phyloP scores from a whole-genome alignment of 1,284 basidiomycete species.

The Pisolithus thermaeus region DNA sequence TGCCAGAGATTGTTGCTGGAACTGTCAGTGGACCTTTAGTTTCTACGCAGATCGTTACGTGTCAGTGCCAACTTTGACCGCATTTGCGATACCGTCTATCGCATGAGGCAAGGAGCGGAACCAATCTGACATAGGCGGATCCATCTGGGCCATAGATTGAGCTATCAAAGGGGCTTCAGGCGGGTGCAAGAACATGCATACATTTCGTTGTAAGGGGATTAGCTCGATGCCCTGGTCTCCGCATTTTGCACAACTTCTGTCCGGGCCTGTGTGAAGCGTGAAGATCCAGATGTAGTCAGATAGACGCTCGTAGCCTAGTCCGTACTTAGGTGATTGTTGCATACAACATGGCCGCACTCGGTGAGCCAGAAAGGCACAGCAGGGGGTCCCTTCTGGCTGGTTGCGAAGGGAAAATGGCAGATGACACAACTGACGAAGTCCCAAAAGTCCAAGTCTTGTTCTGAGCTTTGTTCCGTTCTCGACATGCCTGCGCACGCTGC shows the following conservation, averaged over 20 bases:
- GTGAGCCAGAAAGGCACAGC: constrained; percentile 76
- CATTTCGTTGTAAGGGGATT: constrained; percentile 66
- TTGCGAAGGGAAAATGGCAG: constrained; percentile 59
- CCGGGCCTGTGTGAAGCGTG: constrained; percentile 40
- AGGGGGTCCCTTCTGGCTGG: constrained; percentile 42
- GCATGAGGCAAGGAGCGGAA: constrained; percentile 58
- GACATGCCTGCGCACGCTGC: constrained; percentile 30
- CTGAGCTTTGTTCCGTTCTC: constrained; percentile 16
- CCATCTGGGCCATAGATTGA: constrained; percentile 45
- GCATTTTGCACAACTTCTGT: constrained; percentile 68
- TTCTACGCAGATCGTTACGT: background rate
- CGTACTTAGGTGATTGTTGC: constrained; percentile 77
- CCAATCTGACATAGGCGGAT: constrained; percentile 73
- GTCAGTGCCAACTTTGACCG: constrained; percentile 47
- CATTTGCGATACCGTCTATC: constrained; percentile 56
- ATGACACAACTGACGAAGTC: constrained; percentile 65
- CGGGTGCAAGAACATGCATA: constrained; percentile 28
- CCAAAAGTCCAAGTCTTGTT: constrained; percentile 61
- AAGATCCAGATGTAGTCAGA: background rate
- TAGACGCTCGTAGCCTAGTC: background rate
- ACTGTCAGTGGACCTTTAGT: constrained; percentile 36
- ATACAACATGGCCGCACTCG: constrained; percentile 76
- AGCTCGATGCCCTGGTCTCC: constrained; percentile 58
- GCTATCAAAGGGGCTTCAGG: background rate
- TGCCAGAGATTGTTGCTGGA: constrained; percentile 72